Base-by-base conservation (phyloP, 805 yeast species). In the Hanseniaspora valbyensis region DNA sequence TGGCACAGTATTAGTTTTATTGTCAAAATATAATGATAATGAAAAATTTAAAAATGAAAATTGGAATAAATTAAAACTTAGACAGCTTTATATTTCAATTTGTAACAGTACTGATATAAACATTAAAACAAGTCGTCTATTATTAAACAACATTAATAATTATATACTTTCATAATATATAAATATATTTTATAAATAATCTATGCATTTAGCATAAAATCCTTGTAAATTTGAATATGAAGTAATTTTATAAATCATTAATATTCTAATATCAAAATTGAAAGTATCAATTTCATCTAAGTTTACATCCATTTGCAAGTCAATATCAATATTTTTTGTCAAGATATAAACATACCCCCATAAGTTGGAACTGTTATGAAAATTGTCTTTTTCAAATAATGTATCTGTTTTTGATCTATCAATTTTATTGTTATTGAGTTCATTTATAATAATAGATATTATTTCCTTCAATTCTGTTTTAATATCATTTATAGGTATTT, bases 341-440 rank as follows among this genome's bases (percentile, higher is more conserved):
- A 48, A 24, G 14, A 40, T 10, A n/a, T 40, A 48, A 13, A 48
- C 34, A 21, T 48, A 48, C 51, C 51, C 40, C 51, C 51, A 48
- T 25, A 48, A 12, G 13, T 32, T 40, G 22, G 44, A 33, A 19
- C 21, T 32, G 29, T 48, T 48, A 36, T 48, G 51, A 28, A 48
- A 48, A 36, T 48, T 33, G 32, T 48, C 51, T 19, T 30, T 19
- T 33, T 48, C 41, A 18, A 48, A 40, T 6, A 48, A 28, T 16
- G n/a, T n/a, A 7, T 25, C 28, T 1, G 21, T 14, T 5, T 24
- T 9, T n/a, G 13, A 4, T 2, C 6, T 14, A 14, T 6, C 32
- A 2, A 7, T 16, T n/a, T 38, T 21, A 19, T 26, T 33, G 14
- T 24, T 32, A 13, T 16, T 26, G 1, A 40, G 14, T n/a, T 48